phyloP scores from a whole-genome alignment of 108 stramenopile species.

The Nitzschia sp. region DNA sequence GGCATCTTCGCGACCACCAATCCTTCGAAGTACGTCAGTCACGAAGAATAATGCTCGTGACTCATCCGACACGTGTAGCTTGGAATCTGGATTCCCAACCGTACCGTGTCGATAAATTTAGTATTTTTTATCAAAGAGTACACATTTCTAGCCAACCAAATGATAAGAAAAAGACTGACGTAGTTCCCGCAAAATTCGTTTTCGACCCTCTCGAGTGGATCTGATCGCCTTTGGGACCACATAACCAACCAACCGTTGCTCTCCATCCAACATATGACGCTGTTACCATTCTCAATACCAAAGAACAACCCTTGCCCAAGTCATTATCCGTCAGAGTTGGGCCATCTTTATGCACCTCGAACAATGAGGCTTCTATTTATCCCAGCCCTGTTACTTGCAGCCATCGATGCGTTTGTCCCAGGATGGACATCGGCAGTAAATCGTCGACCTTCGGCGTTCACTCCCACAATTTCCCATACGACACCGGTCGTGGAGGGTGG shows the following conservation, averaged over 20 bases:
- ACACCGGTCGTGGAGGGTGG: not conserved
- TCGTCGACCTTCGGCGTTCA: not conserved
- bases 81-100: not conserved
- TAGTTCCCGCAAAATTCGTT: not conserved
- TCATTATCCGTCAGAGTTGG: too few relatives aligned
- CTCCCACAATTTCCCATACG: not conserved
- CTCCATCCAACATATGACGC: not conserved
- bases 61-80: not conserved
- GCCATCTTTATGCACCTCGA: not conserved
- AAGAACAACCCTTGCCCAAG: too few relatives aligned
- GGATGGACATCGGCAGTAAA: slow-evolving; percentile 2
- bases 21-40: not conserved
- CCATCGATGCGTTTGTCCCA: slow-evolving; percentile 22
- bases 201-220: not conserved
- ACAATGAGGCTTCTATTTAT: not conserved
- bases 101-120: not conserved
- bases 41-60: not conserved
- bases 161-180: not conserved
- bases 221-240: too few relatives aligned
- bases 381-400: not conserved
- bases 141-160: not conserved
- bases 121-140: not conserved
- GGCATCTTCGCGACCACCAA: not conserved
- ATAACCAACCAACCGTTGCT: too few relatives aligned
- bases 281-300: not conserved